phyloP scores from a whole-genome alignment of 352 stramenopile species.

The Phytophthora megakarya region DNA sequence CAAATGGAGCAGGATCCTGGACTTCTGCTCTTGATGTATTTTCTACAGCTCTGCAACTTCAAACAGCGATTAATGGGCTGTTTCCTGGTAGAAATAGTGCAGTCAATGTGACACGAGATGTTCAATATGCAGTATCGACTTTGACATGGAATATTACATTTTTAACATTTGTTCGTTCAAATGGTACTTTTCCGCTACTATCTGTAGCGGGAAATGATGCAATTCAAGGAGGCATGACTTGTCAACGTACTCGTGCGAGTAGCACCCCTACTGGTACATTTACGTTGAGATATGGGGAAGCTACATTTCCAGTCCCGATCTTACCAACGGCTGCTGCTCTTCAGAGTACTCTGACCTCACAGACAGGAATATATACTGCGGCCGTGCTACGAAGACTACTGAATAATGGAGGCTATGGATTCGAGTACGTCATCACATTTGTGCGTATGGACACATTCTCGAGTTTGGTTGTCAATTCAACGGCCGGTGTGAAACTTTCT shows the following conservation, averaged over 20 bases:
- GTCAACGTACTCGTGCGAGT: slow-evolving; percentile 11
- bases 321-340: slow-evolving; percentile 29
- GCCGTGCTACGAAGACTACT: slow-evolving; percentile 26
- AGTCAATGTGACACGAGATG: slow-evolving; percentile 39
- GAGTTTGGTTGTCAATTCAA: slow-evolving; percentile 31
- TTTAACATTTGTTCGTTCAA: slow-evolving; percentile 35
- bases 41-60: slow-evolving; percentile 41
- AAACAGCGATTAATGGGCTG: slow-evolving; percentile 47
- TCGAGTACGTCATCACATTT: slow-evolving; percentile 63
- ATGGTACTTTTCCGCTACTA: slow-evolving; percentile 46
- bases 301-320: slow-evolving; percentile 21
- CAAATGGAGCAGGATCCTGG: slow-evolving; percentile 13
- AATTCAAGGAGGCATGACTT: slow-evolving; percentile 52
- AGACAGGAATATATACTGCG: slow-evolving; percentile 45
- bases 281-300: slow-evolving; percentile 50
- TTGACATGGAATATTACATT: slow-evolving; percentile 71
- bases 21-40: slow-evolving; percentile 57
- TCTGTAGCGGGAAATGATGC: slow-evolving; percentile 29
- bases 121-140: slow-evolving; percentile 39
- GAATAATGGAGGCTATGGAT: slow-evolving; percentile 34
- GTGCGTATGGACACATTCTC: slow-evolving; percentile 52
- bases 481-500: slow-evolving; percentile 18
- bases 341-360: slow-evolving; percentile 36
- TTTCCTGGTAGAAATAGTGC: slow-evolving; percentile 28
- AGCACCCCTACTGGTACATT: slow-evolving; percentile 44